A percentile compares a stretch with the other conserved stretches of the same genome.
Evolutionary conservation across 1,284 basidiomycete genomes (phyloP).

Genomic region (Papiliotrema terrestris): DNA sequence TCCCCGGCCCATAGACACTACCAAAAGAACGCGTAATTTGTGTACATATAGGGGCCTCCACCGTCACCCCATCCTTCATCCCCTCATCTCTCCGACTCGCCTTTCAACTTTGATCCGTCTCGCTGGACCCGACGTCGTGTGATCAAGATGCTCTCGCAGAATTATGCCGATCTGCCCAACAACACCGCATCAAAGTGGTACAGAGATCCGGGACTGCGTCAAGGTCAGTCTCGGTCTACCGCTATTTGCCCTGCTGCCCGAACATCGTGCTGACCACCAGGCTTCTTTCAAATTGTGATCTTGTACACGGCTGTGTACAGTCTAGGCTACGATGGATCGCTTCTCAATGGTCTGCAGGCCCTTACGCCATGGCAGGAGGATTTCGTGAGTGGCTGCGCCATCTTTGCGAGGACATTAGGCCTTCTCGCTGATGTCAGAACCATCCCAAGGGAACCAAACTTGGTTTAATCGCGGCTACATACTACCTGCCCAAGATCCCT

Average conservation of each 20-base stretch:
- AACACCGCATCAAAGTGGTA: slow-evolving; percentile 15
- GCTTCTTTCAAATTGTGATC: slow-evolving; percentile 14
- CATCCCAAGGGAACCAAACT: slow-evolving; percentile 6
- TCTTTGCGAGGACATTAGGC: no score
- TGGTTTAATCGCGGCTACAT: slow-evolving; percentile 15
- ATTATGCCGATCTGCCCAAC: slow-evolving; percentile 6
- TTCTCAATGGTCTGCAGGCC: slow-evolving; percentile 25
- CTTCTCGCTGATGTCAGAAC: not conserved
- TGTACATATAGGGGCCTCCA: no score
- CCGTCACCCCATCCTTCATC: not conserved
- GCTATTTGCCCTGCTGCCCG: not conserved
- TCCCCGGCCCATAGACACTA: no score
- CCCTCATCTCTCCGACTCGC: not conserved
- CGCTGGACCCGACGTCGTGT: no score
- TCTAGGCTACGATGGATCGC: slow-evolving; percentile 17
- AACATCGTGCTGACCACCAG: not conserved
- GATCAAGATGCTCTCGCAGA: not conserved
- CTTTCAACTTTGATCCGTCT: not conserved
- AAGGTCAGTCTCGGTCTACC: not conserved
- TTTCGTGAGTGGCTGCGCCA: slow-evolving; percentile 7
- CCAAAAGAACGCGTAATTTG: no score
- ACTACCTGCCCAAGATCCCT: slow-evolving; percentile 15
- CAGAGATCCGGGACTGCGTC: slow-evolving; percentile 10
- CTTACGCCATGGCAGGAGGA: slow-evolving; percentile 18
- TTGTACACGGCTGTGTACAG: slow-evolving; percentile 17